A percentile compares a stretch with the other conserved stretches of the same genome.
Conservation (phyloP, 768 basidiomycete species). For the Amanita brunnescens region DNA sequence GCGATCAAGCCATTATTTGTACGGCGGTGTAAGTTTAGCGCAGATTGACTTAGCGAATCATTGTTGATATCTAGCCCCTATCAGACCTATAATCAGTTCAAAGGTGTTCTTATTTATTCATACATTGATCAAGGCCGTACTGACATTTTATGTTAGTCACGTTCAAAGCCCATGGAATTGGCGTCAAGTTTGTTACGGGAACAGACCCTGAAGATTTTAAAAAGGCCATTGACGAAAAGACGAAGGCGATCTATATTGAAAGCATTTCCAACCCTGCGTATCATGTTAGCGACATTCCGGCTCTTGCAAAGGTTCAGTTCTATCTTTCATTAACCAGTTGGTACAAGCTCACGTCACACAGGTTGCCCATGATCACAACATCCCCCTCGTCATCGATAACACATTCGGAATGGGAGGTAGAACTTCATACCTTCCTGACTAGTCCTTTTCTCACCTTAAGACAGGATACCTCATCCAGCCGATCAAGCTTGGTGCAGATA, state of each 20-base stretch:
- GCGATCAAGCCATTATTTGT: constrained; percentile 43
- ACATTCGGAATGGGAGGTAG: constrained; percentile 67
- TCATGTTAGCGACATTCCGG: constrained; percentile 55
- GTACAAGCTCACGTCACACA: constrained; percentile 13
- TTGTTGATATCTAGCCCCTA: not conserved
- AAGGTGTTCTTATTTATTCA: constrained; percentile 23
- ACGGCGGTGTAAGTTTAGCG: constrained; percentile 63
- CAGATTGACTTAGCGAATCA: not conserved
- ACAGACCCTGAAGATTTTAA: constrained; percentile 49
- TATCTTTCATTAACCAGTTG: not conserved
- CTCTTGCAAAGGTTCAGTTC: constrained; percentile 57
- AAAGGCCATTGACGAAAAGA: constrained; percentile 66
- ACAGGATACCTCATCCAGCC: constrained; percentile 57
- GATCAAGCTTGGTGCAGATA: constrained; percentile 69
- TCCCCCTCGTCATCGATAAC: constrained; percentile 77
- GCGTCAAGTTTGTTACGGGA: constrained; percentile 52
- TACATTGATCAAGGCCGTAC: not conserved
- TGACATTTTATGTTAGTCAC: constrained; percentile 35
- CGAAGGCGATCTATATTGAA: constrained; percentile 71
- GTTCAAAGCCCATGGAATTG: constrained; percentile 61
- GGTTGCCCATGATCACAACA: constrained; percentile 63
- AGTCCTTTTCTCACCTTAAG: not conserved
- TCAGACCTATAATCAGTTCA: constrained; percentile 69
- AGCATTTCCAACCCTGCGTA: constrained; percentile 77
- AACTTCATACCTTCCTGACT: constrained; percentile 7